A percentile compares a stretch with the other conserved stretches of the same genome.
Evolutionary conservation across 768 basidiomycete genomes (phyloP).

Genomic region (Rhizopogon vinicolor): DNA sequence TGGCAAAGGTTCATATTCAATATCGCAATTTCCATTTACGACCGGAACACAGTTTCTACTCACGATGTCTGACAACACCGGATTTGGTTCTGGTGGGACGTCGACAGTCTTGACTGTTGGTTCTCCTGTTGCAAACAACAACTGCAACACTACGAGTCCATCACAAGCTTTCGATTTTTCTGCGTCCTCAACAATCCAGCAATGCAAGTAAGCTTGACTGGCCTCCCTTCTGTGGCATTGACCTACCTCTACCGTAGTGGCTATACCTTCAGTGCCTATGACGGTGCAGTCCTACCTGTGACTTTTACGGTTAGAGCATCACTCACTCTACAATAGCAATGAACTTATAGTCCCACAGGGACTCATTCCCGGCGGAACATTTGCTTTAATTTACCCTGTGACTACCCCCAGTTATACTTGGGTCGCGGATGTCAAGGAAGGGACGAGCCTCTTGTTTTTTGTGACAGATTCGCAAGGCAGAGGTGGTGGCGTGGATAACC

Average conservation of each 20-base stretch:
- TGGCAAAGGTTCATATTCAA: conserved; percentile 48
- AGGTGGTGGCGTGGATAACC: conserved; percentile 58
- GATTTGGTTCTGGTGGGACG: conserved; percentile 63
- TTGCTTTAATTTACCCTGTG: conserved; percentile 35
- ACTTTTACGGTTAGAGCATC: conserved; percentile 41
- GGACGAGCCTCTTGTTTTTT: conserved; percentile 53
- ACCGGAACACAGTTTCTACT: conserved; percentile 40
- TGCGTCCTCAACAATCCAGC: conserved; percentile 45
- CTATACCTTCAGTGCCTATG: conserved; percentile 41
- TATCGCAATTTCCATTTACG: conserved; percentile 37
- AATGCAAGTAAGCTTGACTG: conserved; percentile 49
- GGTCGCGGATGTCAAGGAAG: conserved; percentile 52
- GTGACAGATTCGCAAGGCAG: conserved; percentile 47
- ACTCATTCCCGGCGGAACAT: conserved; percentile 57
- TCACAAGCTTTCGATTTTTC: conserved; percentile 41
- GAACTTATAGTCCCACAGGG: conserved; percentile 32
- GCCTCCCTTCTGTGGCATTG: conserved; percentile 1
- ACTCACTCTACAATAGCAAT: neutral
- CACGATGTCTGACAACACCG: conserved; percentile 68
- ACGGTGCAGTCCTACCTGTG: conserved; percentile 45
- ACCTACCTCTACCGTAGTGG: conserved; percentile 27
- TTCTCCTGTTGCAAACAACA: conserved; percentile 30
- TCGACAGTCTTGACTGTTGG: conserved; percentile 46
- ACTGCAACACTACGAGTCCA: conserved; percentile 45
- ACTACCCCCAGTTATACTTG: conserved; percentile 38